Evolutionary conservation across 2,329 filamentous ascomycete genomes (phyloP).

Genomic region (Pestalotiopsis sp.): DNA sequence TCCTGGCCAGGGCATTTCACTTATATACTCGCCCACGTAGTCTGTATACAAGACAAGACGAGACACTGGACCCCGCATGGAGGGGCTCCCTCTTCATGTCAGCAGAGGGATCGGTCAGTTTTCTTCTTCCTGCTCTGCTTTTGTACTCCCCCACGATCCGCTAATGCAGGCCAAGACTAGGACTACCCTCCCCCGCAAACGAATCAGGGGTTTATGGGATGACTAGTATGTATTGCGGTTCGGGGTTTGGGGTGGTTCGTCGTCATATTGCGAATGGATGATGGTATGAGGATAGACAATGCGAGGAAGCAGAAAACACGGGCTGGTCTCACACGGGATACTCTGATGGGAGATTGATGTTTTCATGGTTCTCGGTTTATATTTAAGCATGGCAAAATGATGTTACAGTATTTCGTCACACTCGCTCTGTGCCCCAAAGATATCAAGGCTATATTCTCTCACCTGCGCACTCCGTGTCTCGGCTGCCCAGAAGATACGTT

Average conservation of each 20-base stretch:
- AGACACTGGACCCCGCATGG: not conserved
- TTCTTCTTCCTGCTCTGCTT: not conserved
- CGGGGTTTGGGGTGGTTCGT: too few relatives aligned
- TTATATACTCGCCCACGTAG: too few relatives aligned
- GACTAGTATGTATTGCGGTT: not conserved
- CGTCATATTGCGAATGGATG: not conserved
- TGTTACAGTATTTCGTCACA: too few relatives aligned
- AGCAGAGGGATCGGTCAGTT: not conserved
- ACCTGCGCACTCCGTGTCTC: too few relatives aligned
- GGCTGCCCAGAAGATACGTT: too few relatives aligned
- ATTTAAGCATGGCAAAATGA: too few relatives aligned
- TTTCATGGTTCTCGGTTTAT: too few relatives aligned
- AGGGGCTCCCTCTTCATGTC: not conserved
- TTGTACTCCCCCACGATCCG: slow-evolving; percentile 8
- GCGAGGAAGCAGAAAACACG: not conserved
- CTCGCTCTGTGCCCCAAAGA: too few relatives aligned
- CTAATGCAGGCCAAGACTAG: slow-evolving; percentile 7
- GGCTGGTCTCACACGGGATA: too few relatives aligned
- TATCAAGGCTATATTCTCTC: too few relatives aligned
- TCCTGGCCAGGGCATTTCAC: too few relatives aligned
- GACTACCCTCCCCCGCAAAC: slow-evolving; percentile 4
- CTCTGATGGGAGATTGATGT: too few relatives aligned
- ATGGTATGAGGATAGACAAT: not conserved
- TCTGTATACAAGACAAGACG: not conserved
- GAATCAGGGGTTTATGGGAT: not conserved